Conservation (phyloP, 345 rosid genomes). For the Boechera divaricarpa region DNA sequence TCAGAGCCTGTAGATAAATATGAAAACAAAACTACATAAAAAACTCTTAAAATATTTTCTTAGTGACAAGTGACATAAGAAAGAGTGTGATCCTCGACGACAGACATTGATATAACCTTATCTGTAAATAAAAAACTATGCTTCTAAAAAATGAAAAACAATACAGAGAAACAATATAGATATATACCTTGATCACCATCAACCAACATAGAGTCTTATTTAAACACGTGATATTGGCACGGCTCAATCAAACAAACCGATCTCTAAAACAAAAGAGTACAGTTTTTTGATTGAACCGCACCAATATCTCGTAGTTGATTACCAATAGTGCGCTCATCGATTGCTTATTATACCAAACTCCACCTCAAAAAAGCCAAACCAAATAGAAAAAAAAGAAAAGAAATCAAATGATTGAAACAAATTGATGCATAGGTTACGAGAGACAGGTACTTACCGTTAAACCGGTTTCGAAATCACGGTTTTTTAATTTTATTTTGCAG, state of each 20-base stretch:
- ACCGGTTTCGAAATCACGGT: neutral
- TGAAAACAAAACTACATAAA: neutral
- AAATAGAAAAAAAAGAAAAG: neutral
- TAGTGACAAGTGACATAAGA: neutral
- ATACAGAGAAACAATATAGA: neutral
- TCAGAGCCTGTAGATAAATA: constrained; percentile 18
- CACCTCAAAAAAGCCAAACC: neutral
- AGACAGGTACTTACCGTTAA: constrained; percentile 23
- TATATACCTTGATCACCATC: constrained; percentile 16
- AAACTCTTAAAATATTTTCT: neutral
- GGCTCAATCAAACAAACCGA: constrained; percentile 85
- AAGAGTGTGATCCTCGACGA: constrained; percentile 26
- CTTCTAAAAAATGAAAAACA: neutral
- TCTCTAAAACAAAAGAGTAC: constrained; percentile 45
- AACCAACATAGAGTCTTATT: neutral
- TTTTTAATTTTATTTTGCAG: neutral
- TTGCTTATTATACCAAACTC: neutral
- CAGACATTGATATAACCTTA: neutral
- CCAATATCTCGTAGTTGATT: constrained; percentile 67
- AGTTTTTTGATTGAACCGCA: constrained; percentile 76
- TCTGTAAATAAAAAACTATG: constrained; percentile 8
- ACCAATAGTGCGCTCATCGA: neutral
- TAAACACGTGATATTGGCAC: constrained; percentile 90
- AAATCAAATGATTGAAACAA: constrained; percentile 9
- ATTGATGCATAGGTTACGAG: neutral